A percentile compares a stretch with the other conserved stretches of the same genome.
Conservation (phyloP, 306 rosid genomes). For the Medicago arabica region DNA sequence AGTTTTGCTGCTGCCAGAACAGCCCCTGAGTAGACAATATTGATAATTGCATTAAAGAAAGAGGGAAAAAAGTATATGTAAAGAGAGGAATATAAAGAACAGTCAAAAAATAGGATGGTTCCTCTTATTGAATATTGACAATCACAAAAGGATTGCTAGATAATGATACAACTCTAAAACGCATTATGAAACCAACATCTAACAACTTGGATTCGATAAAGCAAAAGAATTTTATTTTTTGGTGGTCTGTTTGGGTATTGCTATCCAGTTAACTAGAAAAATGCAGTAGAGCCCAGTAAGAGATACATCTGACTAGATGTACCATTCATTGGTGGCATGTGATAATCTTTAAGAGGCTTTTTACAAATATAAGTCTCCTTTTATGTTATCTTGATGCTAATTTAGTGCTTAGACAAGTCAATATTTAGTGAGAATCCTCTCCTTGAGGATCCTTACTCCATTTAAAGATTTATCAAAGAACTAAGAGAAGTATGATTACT, state of each 20-base stretch:
- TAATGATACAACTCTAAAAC: conserved; percentile 5
- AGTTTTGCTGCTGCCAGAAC: too few species aligned
- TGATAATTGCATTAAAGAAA: conserved; percentile 1
- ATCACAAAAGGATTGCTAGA: conserved; percentile 4
- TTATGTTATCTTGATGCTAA: background rate
- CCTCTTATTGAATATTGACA: background rate
- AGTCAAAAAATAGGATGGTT: conserved; percentile 3
- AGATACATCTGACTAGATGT: background rate
- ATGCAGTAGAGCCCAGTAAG: too few species aligned
- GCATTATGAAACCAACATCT: conserved; percentile 13
- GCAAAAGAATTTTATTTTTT: background rate
- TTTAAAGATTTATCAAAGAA: background rate
- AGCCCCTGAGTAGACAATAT: background rate
- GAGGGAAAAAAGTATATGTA: background rate
- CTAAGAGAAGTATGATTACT: background rate
- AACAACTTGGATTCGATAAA: background rate
- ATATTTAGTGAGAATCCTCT: too few species aligned
- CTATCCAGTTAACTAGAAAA: background rate
- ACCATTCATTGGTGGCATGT: background rate
- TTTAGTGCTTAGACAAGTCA: background rate
- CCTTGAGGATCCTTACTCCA: too few species aligned
- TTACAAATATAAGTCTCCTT: conserved; percentile 18
- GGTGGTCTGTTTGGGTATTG: too few species aligned
- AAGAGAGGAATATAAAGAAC: background rate
- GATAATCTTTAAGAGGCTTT: conserved; percentile 1